Conservation (phyloP, 352 stramenopile species). For the Globisporangium polare region DNA sequence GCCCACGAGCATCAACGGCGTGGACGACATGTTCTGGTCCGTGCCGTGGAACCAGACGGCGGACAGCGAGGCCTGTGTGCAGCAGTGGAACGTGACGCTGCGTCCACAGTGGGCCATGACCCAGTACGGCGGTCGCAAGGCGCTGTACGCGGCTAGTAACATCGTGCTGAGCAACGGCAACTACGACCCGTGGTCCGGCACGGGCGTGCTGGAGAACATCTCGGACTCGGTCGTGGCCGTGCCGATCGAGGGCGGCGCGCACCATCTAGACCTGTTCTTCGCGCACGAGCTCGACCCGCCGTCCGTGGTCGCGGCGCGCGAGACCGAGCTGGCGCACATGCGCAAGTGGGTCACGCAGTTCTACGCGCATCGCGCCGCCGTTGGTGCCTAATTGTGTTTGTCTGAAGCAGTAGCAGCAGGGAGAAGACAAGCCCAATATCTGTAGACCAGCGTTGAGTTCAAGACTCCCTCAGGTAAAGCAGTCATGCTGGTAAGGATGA, state of each 20-base stretch:
- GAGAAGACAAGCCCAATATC: not conserved
- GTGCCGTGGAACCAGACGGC: slow-evolving; percentile 57
- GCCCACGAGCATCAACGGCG: slow-evolving; percentile 53
- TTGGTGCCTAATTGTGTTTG: slow-evolving; percentile 4
- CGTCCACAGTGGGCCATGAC: slow-evolving; percentile 62
- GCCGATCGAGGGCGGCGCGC: slow-evolving; percentile 66
- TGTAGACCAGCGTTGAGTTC: too few species aligned
- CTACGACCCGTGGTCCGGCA: slow-evolving; percentile 91
- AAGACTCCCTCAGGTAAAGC: too few species aligned
- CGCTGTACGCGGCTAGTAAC: slow-evolving; percentile 78
- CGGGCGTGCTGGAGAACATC: slow-evolving; percentile 71
- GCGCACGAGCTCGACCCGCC: slow-evolving; percentile 76
- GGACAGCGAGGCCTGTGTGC: slow-evolving; percentile 58
- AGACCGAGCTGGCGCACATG: slow-evolving; percentile 75
- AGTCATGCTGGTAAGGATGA: not conserved
- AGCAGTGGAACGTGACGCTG: slow-evolving; percentile 60
- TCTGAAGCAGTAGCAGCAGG: not conserved
- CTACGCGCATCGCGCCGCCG: slow-evolving; percentile 27
- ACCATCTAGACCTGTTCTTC: slow-evolving; percentile 93
- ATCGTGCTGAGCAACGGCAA: slow-evolving; percentile 95
- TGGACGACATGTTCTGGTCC: slow-evolving; percentile 87
- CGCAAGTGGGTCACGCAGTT: slow-evolving; percentile 74
- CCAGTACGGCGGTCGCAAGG: slow-evolving; percentile 69
- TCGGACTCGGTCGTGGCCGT: slow-evolving; percentile 71
- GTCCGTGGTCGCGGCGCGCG: slow-evolving; percentile 61